These are phyloP conservation scores for Parachlorella kessleri DNA, from an alignment of 139 green algal genomes.

Conservation along the genomic window DNA sequence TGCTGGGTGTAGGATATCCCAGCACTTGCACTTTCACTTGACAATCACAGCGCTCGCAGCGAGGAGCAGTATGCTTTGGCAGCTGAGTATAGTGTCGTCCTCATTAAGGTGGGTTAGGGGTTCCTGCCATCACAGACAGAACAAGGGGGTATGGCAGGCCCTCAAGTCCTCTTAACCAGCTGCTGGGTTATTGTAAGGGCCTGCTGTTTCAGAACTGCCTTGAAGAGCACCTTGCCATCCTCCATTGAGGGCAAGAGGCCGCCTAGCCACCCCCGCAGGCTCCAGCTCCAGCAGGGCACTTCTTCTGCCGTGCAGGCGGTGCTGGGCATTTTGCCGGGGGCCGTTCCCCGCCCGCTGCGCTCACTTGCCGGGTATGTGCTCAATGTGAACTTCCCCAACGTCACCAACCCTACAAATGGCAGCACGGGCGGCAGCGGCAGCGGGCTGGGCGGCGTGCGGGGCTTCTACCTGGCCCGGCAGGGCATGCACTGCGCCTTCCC, in stretches of 20 bases:
- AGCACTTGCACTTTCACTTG: slow-evolving; percentile 68
- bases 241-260: too few relatives aligned
- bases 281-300: too few relatives aligned
- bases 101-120: slow-evolving; percentile 53
- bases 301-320: slow-evolving; percentile 17
- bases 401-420: not conserved
- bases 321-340: slow-evolving; percentile 37
- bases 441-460: not conserved
- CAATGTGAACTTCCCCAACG: slow-evolving; percentile 62
- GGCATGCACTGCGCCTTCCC: slow-evolving; percentile 56
- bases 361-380: slow-evolving; percentile 39
- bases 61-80: slow-evolving; percentile 55
- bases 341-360: not conserved
- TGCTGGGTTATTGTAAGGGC: too few relatives aligned
- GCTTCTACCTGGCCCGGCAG: slow-evolving; percentile 41
- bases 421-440: not conserved
- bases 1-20: slow-evolving; percentile 52
- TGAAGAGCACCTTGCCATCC: too few relatives aligned
- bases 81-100: slow-evolving; percentile 31
- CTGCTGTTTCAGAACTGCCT: too few relatives aligned
- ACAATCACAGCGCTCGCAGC: slow-evolving; percentile 59
- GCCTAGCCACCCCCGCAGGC: too few relatives aligned
- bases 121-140: too few relatives aligned
- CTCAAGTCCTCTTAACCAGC: too few relatives aligned
- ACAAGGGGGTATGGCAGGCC: too few relatives aligned